Evolutionary conservation across 345 rosid genomes (phyloP).

Genomic region (Euphorbia pulcherrima): DNA sequence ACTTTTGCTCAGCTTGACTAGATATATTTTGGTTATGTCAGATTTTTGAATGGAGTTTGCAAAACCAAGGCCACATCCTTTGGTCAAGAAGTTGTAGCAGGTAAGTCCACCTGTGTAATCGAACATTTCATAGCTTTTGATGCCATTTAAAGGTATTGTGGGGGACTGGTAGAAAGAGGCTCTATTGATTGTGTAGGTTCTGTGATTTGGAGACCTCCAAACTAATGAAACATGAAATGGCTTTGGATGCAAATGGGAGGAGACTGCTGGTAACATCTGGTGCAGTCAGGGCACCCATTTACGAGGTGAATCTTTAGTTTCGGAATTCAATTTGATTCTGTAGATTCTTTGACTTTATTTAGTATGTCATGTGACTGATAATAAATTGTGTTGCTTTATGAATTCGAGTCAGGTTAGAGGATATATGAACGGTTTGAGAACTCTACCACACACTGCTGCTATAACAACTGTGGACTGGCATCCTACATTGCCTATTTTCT

Average conservation of each 20-base stretch:
- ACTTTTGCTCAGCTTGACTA: conserved; percentile 16
- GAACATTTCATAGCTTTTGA: background rate
- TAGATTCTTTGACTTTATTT: too few relatives aligned
- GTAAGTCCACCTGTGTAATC: conserved; percentile 21
- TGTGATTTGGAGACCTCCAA: conserved; percentile 32
- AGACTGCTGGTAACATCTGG: conserved; percentile 48
- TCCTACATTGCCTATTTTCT: conserved; percentile 58
- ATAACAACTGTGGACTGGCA: conserved; percentile 75
- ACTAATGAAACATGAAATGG: conserved; percentile 51
- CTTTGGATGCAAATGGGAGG: conserved; percentile 54
- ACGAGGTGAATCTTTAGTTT: conserved; percentile 35
- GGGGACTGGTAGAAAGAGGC: background rate
- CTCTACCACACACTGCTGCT: conserved; percentile 57
- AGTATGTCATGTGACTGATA: background rate
- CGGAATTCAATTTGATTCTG: background rate
- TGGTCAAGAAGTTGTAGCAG: conserved; percentile 63
- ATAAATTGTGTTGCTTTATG: background rate
- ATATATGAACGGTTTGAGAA: conserved; percentile 42
- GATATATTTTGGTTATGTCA: conserved; percentile 18
- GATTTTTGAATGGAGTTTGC: conserved; percentile 81
- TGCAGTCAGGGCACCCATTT: conserved; percentile 60
- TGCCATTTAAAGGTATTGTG: background rate
- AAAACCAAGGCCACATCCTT: conserved; percentile 63
- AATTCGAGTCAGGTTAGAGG: conserved; percentile 44
- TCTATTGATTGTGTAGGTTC: conserved; percentile 27